These are phyloP conservation scores for Tarenaya hassleriana DNA, from an alignment of 345 rosid genomes.

Conservation along the genomic window DNA sequence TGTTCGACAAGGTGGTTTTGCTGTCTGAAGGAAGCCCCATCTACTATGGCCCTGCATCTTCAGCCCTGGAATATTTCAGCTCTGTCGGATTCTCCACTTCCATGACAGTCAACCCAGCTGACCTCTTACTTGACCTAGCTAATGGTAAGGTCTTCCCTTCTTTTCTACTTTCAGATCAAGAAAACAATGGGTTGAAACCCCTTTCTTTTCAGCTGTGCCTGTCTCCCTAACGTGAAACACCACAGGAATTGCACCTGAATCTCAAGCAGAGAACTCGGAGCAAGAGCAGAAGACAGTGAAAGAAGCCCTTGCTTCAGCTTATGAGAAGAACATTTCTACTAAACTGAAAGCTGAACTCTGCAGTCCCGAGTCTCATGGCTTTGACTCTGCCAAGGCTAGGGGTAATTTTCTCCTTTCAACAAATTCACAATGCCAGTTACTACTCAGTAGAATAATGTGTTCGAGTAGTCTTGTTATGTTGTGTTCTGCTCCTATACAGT, in stretches of 20 bases:
- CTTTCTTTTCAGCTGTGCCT: not conserved
- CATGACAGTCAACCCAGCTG: constrained; percentile 88
- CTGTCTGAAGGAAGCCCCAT: constrained; percentile 84
- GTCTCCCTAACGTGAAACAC: constrained; percentile 11
- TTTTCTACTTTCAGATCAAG: constrained; percentile 18
- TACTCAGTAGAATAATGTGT: not conserved
- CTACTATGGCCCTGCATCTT: constrained; percentile 75
- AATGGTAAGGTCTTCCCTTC: constrained; percentile 55
- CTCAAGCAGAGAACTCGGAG: constrained; percentile 59
- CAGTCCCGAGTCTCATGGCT: constrained; percentile 41
- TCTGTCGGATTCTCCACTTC: constrained; percentile 85
- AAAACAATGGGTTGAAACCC: not conserved
- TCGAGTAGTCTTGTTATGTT: not conserved
- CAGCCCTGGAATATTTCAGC: constrained; percentile 84
- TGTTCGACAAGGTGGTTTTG: constrained; percentile 93
- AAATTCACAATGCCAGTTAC: not conserved
- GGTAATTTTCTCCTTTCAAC: constrained; percentile 31
- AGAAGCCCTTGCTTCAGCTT: constrained; percentile 69
- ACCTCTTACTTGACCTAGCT: constrained; percentile 92
- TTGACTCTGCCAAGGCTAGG: constrained; percentile 40
- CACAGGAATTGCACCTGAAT: constrained; percentile 68
- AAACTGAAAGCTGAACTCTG: constrained; percentile 72
- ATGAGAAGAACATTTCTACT: constrained; percentile 72
- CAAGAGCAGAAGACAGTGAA: constrained; percentile 64
- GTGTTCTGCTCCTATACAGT: constrained; percentile 9